Base-by-base conservation (phyloP, 257 asterid genomes). In the Przewalskia tangutica region DNA sequence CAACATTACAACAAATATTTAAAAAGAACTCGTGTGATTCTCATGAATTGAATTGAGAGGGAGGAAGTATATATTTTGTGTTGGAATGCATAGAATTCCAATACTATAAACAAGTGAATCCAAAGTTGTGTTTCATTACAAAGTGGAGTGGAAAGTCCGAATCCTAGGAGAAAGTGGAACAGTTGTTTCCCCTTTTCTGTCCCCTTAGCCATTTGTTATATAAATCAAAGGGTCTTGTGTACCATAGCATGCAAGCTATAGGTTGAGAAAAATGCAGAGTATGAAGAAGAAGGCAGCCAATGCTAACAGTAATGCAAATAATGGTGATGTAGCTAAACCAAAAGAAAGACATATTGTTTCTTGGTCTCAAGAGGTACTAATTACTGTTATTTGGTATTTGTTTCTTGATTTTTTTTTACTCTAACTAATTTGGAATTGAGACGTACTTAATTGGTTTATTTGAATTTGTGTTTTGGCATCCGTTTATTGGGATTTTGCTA, bases 301-400 rank as follows among this genome's bases (percentile, higher is more conserved):
- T 20, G 20, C 6, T 83, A 85, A 51, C 77, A 55, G 12, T 66
- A 71, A 83, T 85, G 90, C 10, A 73, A 73, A 75, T 50, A 64
- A 1, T 36, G 4, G 51, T 66, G 76, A 67, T 38, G 53, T 51
- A 36, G 27, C 92, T 9, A 95, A 95, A 79, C 94, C 84, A 87
- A 95, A 92, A 77, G 95, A 91, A 55, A 93, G 97, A 81, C 99
- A 89, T 87, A 94, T 95, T 70, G 99, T 93, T 83, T 95, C 99
- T 68, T 95, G 99, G 99, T 92, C 99, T 82, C 94, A 87, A 85
- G 98, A 95, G 99, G 98, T 95, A 80, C 11, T 36, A 65, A 11
- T 60, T 20, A 60, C 34, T 60, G 38, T 63, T 27, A 12, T 53
- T 79, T 91, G 68, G 53, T 64, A 3, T 79, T 46, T 3, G 7